Evolutionary conservation across 2,329 filamentous ascomycete genomes (phyloP).

Genomic region (Neoscytalidium dimidiatum): DNA sequence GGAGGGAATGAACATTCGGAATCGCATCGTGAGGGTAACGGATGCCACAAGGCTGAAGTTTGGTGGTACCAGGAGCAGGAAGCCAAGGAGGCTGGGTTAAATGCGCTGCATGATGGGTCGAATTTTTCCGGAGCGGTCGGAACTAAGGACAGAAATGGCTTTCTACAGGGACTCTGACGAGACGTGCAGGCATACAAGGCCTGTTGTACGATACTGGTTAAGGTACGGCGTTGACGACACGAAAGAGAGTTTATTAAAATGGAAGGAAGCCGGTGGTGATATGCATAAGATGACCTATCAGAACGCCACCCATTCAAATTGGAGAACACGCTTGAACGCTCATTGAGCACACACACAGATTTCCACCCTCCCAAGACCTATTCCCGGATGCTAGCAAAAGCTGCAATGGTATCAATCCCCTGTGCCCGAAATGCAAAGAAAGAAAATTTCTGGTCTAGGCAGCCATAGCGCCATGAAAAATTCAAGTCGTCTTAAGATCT

Average conservation of each 20-base stretch:
- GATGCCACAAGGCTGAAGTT: constrained; percentile 93
- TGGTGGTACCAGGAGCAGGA: constrained; percentile 85
- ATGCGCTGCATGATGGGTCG: neutral
- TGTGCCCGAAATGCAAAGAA: neutral
- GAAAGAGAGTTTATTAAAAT: neutral
- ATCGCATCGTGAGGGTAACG: constrained; percentile 75
- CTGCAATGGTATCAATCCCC: constrained; percentile 11
- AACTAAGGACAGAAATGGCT: neutral
- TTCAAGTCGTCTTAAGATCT: neutral
- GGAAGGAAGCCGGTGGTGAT: neutral
- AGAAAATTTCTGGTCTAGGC: neutral
- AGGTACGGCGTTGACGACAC: neutral
- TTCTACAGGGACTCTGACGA: neutral
- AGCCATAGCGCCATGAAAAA: neutral
- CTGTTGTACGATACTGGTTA: constrained; percentile 1
- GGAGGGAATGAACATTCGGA: constrained; percentile 75
- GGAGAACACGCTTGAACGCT: constrained; percentile 9
- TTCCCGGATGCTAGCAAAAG: neutral
- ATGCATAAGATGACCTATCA: neutral
- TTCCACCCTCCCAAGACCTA: constrained; percentile 2
- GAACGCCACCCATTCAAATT: neutral
- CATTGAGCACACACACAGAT: constrained; percentile 8
- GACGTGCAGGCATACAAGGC: neutral
- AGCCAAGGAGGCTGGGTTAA: constrained; percentile 76
- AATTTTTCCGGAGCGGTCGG: neutral